Evolutionary conservation across 2,329 filamentous ascomycete genomes (phyloP).

Genomic region (Akanthomyces lecanii): DNA sequence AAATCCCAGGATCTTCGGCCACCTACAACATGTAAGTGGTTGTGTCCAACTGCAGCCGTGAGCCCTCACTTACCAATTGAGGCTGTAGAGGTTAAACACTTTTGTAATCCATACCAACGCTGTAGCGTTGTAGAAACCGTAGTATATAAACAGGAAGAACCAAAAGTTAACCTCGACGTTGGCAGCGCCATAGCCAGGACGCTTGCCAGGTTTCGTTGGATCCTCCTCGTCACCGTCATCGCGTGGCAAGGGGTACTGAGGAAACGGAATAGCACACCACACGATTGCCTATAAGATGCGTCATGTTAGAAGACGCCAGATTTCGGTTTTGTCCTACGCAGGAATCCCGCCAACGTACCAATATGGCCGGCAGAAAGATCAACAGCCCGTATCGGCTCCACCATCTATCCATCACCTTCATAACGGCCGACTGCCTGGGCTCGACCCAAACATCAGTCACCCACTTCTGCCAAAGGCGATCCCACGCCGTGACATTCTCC

Average conservation of each 20-base stretch:
- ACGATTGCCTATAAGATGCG: constrained; percentile 46
- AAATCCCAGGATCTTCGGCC: constrained; percentile 61
- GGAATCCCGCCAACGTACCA: constrained; percentile 43
- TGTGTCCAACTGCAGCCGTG: not conserved
- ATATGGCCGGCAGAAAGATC: constrained; percentile 55
- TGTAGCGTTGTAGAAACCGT: constrained; percentile 64
- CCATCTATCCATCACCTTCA: constrained; percentile 56
- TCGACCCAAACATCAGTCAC: constrained; percentile 55
- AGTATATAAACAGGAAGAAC: constrained; percentile 68
- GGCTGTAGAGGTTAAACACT: constrained; percentile 65
- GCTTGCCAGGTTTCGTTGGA: constrained; percentile 23
- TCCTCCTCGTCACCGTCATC: constrained; percentile 31
- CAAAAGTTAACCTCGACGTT: constrained; percentile 65
- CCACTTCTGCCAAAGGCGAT: constrained; percentile 34
- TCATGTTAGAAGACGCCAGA: not conserved
- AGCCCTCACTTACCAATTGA: constrained; percentile 51
- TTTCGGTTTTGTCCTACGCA: not conserved
- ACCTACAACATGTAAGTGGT: constrained; percentile 33
- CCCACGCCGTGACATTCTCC: constrained; percentile 27
- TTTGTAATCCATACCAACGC: constrained; percentile 69
- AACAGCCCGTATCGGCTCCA: constrained; percentile 59
- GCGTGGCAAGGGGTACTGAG: constrained; percentile 53
- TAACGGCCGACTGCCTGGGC: constrained; percentile 56
- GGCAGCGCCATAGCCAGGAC: constrained; percentile 55
- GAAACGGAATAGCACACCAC: constrained; percentile 64